Conservation (phyloP, 169 alveolate species). For the Plasmodium knowlesi region DNA sequence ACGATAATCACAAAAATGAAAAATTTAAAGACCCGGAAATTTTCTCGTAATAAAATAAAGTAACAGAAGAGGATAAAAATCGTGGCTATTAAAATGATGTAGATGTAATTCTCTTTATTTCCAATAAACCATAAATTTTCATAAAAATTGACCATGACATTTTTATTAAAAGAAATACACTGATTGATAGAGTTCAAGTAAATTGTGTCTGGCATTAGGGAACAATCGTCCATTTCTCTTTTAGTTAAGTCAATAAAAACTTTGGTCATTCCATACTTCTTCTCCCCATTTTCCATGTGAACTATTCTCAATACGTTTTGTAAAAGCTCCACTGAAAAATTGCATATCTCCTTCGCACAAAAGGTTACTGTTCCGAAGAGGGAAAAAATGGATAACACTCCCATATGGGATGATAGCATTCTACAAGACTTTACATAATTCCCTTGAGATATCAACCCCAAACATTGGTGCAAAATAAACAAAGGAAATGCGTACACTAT, state of each 20-base stretch:
- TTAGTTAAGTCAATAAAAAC: conserved; percentile 42
- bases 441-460: conserved; percentile 68
- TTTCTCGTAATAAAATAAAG: conserved; percentile 25
- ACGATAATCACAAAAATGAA: conserved; percentile 64
- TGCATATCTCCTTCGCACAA: conserved; percentile 66
- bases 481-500: conserved; percentile 56
- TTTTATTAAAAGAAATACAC: conserved; percentile 23
- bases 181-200: conserved; percentile 26
- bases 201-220: conserved; percentile 1
- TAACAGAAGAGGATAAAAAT: conserved; percentile 44
- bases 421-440: conserved; percentile 58
- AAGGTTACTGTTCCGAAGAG: conserved; percentile 70
- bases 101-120: conserved; percentile 42
- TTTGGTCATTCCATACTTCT: conserved; percentile 45
- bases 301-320: conserved; percentile 33
- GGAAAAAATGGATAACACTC: conserved; percentile 31
- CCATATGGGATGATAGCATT: conserved; percentile 50
- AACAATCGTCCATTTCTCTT: background rate
- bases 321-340: conserved; percentile 48
- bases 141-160: conserved; percentile 42
- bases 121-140: conserved; percentile 70
- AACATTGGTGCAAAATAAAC: conserved; percentile 55
- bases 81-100: conserved; percentile 29
- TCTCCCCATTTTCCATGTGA: background rate
- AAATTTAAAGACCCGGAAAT: conserved; percentile 56